Percentiles rank a stretch among this genome's conserved stretches.
Evolutionary conservation across 1,139 yeast species (phyloP).

Genomic region (Blastobotrys proliferans): DNA sequence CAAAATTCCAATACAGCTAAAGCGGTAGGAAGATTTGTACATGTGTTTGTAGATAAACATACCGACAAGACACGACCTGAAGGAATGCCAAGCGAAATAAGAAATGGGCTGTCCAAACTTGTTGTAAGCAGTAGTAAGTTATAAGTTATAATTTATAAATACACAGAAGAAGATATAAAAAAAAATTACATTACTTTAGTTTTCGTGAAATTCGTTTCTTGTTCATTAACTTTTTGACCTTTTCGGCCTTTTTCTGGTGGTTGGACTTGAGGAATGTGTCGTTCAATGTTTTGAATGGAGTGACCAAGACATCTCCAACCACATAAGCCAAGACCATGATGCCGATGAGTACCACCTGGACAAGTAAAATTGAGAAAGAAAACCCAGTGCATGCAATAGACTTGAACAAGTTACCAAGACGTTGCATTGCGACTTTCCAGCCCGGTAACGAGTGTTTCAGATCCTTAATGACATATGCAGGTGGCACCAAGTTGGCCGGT

Average conservation of each 20-base stretch:
- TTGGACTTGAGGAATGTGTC: no score
- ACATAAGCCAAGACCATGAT: constrained; percentile 29
- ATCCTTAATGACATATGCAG: constrained; percentile 23
- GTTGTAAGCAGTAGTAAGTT: constrained; percentile 11
- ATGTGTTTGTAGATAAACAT: constrained; percentile 30
- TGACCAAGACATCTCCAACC: constrained; percentile 26
- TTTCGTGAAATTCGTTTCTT: constrained; percentile 3
- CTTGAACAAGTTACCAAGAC: constrained; percentile 9
- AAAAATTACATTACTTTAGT: not conserved
- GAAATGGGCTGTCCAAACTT: constrained; percentile 21
- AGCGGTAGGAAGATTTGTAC: constrained; percentile 30
- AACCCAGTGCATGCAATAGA: constrained; percentile 19
- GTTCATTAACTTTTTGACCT: not conserved
- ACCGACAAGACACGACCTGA: constrained; percentile 25
- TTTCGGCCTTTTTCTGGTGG: no score
- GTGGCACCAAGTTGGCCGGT: constrained; percentile 21
- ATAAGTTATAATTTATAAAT: constrained; percentile 1
- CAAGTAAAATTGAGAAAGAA: constrained; percentile 22
- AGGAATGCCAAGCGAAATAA: constrained; percentile 23
- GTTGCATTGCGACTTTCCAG: constrained; percentile 6
- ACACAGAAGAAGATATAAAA: not conserved
- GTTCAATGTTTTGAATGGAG: constrained; percentile 22
- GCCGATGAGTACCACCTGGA: constrained; percentile 28
- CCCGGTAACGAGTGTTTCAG: constrained; percentile 19
- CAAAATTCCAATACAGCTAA: constrained; percentile 26